A percentile compares a stretch with the other conserved stretches of the same genome.
phyloP scores from a whole-genome alignment of 768 basidiomycete genomes.

The Tephrocybe sp. region DNA sequence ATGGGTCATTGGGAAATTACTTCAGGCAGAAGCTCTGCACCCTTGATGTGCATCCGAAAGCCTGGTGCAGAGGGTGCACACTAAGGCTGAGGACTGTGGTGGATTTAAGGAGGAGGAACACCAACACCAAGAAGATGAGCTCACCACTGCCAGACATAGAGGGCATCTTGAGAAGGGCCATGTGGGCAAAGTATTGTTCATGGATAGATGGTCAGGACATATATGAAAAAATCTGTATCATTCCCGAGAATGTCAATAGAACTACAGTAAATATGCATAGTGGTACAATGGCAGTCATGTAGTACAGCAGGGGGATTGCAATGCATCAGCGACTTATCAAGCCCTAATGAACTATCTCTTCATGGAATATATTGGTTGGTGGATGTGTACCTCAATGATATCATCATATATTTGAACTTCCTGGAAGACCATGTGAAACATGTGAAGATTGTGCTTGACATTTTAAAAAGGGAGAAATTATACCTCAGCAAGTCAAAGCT shows the following conservation, averaged over 20 bases:
- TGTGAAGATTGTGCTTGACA: constrained; percentile 16
- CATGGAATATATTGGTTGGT: constrained; percentile 2
- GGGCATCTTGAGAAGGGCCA: constrained; percentile 1
- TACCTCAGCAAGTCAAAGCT: constrained; percentile 32
- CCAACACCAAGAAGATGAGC: constrained; percentile 11
- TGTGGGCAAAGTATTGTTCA: neutral
- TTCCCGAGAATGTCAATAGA: constrained; percentile 3
- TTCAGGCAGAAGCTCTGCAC: constrained; percentile 30
- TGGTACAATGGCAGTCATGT: constrained; percentile 11
- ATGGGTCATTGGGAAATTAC: constrained; percentile 30
- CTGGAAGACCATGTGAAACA: constrained; percentile 12
- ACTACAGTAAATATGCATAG: constrained; percentile 13
- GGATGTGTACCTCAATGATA: constrained; percentile 14
- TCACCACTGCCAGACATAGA: constrained; percentile 9
- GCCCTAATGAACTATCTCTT: constrained; percentile 13
- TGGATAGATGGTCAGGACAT: constrained; percentile 9
- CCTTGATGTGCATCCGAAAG: constrained; percentile 23
- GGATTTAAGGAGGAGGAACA: constrained; percentile 3
- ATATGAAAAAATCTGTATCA: constrained; percentile 13
- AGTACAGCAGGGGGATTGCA: constrained; percentile 9
- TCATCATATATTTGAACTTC: constrained; percentile 10
- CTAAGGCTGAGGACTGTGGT: neutral
- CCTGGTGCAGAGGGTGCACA: neutral
- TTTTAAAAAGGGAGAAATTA: constrained; percentile 26
- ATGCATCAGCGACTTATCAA: neutral